Evolutionary conservation across 257 asterid genomes (phyloP).

Genomic region (Solanum acaule): DNA sequence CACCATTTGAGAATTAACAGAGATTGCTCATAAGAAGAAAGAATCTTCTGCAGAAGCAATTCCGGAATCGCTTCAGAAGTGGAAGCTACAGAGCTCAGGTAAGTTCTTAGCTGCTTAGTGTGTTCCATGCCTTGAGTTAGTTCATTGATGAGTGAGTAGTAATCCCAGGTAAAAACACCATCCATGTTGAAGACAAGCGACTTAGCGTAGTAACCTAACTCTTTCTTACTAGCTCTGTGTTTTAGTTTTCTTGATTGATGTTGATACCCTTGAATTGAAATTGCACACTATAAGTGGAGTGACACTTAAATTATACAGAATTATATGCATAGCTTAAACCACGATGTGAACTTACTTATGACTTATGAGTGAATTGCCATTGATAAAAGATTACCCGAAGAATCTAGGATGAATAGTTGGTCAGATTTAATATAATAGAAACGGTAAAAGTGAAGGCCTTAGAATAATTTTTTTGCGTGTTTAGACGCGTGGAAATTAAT

Average conservation of each 20-base stretch:
- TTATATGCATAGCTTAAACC: neutral
- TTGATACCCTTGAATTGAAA: neutral
- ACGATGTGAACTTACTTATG: neutral
- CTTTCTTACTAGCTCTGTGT: no score
- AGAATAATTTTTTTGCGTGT: neutral
- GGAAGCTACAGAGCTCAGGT: slow-evolving; percentile 24
- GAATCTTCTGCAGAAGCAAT: slow-evolving; percentile 51
- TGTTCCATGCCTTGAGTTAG: slow-evolving; percentile 71
- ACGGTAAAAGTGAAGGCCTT: slow-evolving; percentile 5
- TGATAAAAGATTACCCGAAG: neutral
- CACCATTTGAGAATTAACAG: slow-evolving; percentile 49
- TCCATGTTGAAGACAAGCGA: no score
- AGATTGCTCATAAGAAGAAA: slow-evolving; percentile 64
- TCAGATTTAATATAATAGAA: neutral
- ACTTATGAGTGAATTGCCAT: neutral
- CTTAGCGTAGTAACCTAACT: no score
- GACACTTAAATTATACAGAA: neutral
- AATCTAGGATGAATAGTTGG: neutral
- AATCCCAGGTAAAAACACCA: slow-evolving; percentile 26
- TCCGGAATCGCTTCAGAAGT: slow-evolving; percentile 26
- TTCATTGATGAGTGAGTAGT: slow-evolving; percentile 37
- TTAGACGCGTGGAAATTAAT: neutral
- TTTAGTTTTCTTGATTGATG: neutral
- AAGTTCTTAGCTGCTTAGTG: slow-evolving; percentile 57
- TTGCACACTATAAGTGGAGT: neutral